phyloP scores from a whole-genome alignment of 2,329 filamentous ascomycete species.

The Stagonosporopsis cucurbitacearum region DNA sequence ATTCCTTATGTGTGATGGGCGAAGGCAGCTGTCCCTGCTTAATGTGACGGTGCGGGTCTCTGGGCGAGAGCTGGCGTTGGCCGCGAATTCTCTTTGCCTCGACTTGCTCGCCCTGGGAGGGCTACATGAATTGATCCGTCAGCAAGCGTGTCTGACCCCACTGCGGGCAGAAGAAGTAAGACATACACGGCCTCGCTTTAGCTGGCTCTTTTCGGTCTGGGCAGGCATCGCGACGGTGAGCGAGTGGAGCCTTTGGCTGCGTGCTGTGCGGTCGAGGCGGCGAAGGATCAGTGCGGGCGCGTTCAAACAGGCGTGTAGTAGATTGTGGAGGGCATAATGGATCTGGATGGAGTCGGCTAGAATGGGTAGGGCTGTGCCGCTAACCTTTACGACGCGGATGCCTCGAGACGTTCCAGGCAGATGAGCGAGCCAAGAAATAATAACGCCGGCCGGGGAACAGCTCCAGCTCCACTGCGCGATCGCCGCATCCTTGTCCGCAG shows the following conservation, averaged over 20 bases:
- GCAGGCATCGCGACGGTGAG: slow-evolving; percentile 59
- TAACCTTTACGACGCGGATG: slow-evolving; percentile 26
- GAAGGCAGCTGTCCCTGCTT: slow-evolving; percentile 72
- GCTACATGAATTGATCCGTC: slow-evolving; percentile 56
- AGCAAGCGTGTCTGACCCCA: slow-evolving; percentile 13
- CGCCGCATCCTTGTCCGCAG: slow-evolving; percentile 4
- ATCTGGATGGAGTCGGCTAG: slow-evolving; percentile 19
- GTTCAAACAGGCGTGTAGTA: slow-evolving; percentile 27
- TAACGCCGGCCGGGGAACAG: neutral
- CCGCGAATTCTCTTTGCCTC: slow-evolving; percentile 85
- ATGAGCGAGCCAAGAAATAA: slow-evolving; percentile 16
- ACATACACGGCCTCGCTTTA: slow-evolving; percentile 81
- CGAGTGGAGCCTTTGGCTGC: slow-evolving; percentile 1
- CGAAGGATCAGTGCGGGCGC: slow-evolving; percentile 30
- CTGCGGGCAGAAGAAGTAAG: slow-evolving; percentile 1
- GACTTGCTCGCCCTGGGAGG: slow-evolving; percentile 67
- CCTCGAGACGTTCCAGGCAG: slow-evolving; percentile 28
- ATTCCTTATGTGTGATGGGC: slow-evolving; percentile 74
- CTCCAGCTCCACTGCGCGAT: slow-evolving; percentile 10
- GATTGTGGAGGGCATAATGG: slow-evolving; percentile 28
- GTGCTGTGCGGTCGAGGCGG: slow-evolving; percentile 23
- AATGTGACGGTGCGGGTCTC: slow-evolving; percentile 58
- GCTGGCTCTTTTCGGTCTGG: slow-evolving; percentile 74
- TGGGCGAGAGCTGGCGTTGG: slow-evolving; percentile 68
- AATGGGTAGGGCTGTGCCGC: slow-evolving; percentile 22